Evolutionary conservation across 208 protist species (phyloP), one percentile per base, ranked within the genome.

Genomic region (Balamuthia mandrillaris): DNA sequence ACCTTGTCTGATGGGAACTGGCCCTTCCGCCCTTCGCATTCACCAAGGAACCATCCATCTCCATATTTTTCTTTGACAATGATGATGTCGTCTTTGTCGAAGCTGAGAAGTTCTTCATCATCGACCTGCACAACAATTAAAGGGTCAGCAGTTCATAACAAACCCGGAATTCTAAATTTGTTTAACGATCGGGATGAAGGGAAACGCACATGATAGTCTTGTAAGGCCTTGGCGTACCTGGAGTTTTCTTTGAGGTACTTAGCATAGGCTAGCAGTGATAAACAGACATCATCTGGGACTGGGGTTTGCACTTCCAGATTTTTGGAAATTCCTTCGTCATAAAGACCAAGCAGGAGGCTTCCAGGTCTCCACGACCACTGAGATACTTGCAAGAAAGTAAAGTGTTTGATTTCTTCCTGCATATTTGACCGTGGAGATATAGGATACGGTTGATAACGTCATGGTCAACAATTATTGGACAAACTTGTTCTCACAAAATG

Each of bases 331-430:
- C 74, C 74, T 6, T 65, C 74, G 29, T 82, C 74, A 42, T 82
- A 82, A 52, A 82, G 74, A 3, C 74, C 74, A 9, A 82, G 74
- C 12, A 82, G 74, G 9, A 82, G 74, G 1, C 37, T 52, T 16
- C 74, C 74, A n/a, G 74, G 74, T 18, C 74, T 65, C 74, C 74
- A 82, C 5, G 74, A 82, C 74, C 74, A 82, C 51, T 82, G 74
- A 2, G 74, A 65, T 3, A 82, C 74, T 63, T 82, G 74, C 16
- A 82, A 42, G 54, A 82, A 82, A 7, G 74, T 65, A 33, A 82
- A 82, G 39, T 29, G 21, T 52, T 82, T 82, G 39, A 82, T 33
- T 52, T 82, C 74, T 42, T 82, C 74, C 49, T 79, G 49, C 0
- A 54, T 14, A 16, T 18, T n/a, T 3, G n/a, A 3, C 27, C 60